phyloP scores from a whole-genome alignment of 1,139 yeast genomes.

The Zygosaccharomyces sapae region DNA sequence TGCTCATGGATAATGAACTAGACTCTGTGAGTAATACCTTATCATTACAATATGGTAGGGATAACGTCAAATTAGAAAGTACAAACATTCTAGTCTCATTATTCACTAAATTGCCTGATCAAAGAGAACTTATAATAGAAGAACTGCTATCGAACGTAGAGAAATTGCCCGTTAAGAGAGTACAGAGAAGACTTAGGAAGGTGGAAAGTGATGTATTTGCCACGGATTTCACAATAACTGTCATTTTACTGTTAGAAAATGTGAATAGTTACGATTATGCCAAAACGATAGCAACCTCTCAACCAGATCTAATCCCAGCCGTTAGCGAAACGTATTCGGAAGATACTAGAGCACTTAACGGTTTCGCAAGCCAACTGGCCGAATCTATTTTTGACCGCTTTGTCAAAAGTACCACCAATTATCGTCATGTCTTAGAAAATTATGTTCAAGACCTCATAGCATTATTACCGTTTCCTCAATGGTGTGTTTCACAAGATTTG shows the following conservation, averaged over 20 bases:
- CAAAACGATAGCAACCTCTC: conserved; percentile 1
- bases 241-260: conserved; percentile 27
- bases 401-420: conserved; percentile 39
- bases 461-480: conserved; percentile 52
- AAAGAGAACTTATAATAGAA: conserved; percentile 54
- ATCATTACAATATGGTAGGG: conserved; percentile 21
- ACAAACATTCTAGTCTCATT: conserved; percentile 44
- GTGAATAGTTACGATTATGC: conserved; percentile 20
- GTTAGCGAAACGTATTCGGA: conserved; percentile 6
- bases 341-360: conserved; percentile 10
- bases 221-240: conserved; percentile 30
- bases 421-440: conserved; percentile 45
- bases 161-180: conserved; percentile 44
- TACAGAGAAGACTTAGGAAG: conserved; percentile 25
- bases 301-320: conserved; percentile 2
- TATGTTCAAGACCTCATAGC: conserved; percentile 53
- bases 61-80: conserved; percentile 33
- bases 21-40: conserved; percentile 14
- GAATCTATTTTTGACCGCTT: conserved; percentile 42
- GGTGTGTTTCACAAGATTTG: conserved; percentile 54
- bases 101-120: conserved; percentile 46
- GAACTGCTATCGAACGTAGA: conserved; percentile 55
- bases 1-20: conserved; percentile 28
- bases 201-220: conserved; percentile 19
- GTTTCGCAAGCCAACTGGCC: conserved; percentile 39